phyloP scores from a whole-genome alignment of 257 asterid species.

The Dorcoceras hygrometricum region DNA sequence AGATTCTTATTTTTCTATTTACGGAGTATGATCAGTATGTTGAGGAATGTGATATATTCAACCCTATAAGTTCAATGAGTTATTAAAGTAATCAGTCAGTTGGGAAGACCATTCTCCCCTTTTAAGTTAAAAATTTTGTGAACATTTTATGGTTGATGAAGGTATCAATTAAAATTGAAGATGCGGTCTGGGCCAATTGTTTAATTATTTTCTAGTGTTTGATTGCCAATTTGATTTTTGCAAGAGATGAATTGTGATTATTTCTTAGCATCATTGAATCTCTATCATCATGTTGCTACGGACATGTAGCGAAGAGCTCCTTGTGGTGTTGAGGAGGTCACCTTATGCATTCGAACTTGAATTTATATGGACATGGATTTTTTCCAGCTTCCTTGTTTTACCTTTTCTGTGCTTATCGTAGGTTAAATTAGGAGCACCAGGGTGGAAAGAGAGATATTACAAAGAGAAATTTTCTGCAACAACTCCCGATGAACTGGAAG shows the following conservation, averaged over 20 bases:
- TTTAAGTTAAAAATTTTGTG: not conserved
- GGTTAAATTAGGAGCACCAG: slow-evolving; percentile 89
- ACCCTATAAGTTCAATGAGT: no score
- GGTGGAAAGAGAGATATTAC: slow-evolving; percentile 97
- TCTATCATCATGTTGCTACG: not conserved
- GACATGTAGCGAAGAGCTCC: not conserved
- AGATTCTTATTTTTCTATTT: not conserved
- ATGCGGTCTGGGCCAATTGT: no score
- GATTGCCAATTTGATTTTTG: no score
- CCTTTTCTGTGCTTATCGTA: slow-evolving; percentile 31
- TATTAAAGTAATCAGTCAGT: no score
- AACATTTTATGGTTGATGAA: not conserved
- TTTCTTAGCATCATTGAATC: not conserved
- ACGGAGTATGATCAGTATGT: not conserved
- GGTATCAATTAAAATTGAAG: no score
- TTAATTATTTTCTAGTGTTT: no score
- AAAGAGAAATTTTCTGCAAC: slow-evolving; percentile 73
- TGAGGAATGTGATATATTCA: not conserved
- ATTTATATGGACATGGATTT: not conserved
- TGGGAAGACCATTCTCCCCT: not conserved
- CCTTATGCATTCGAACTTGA: not conserved
- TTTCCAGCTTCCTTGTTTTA: slow-evolving; percentile 15
- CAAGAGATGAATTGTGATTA: no score
- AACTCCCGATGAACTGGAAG: slow-evolving; percentile 84
- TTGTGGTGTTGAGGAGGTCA: slow-evolving; percentile 6